Evolutionary conservation across 345 rosid genomes (phyloP).

Genomic region (Dimocarpus longan): DNA sequence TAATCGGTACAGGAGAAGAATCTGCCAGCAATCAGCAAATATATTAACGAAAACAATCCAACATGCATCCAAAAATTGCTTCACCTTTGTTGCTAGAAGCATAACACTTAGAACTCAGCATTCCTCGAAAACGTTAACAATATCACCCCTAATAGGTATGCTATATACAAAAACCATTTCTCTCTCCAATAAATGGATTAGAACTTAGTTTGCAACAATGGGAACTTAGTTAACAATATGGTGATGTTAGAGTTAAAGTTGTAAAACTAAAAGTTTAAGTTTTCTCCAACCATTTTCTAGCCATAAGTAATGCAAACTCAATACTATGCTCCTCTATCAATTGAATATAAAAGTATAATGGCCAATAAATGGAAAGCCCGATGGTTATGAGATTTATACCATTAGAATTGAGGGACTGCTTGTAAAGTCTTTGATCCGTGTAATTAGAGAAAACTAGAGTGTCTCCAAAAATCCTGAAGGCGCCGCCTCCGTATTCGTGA

Average conservation of each 20-base stretch:
- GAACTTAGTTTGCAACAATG: neutral
- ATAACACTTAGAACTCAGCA: neutral
- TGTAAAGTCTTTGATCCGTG: slow-evolving; percentile 82
- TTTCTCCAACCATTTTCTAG: no score
- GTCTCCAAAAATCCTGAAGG: slow-evolving; percentile 59
- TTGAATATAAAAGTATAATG: no score
- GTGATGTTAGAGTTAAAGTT: no score
- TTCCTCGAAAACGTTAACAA: neutral
- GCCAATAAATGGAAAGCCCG: no score
- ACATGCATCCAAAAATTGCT: neutral
- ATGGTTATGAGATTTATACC: no score
- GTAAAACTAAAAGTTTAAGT: no score
- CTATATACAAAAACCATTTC: no score
- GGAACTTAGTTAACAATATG: no score
- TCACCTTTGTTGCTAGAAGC: neutral
- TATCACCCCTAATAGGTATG: neutral
- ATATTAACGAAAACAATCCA: slow-evolving; percentile 13
- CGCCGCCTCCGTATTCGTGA: slow-evolving; percentile 96
- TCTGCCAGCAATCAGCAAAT: slow-evolving; percentile 35
- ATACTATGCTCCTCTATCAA: no score
- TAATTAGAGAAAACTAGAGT: slow-evolving; percentile 76
- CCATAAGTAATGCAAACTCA: no score
- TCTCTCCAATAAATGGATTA: no score
- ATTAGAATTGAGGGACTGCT: slow-evolving; percentile 35
- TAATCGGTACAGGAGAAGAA: slow-evolving; percentile 65